A percentile compares a stretch with the other conserved stretches of the same genome.
These are phyloP conservation scores for Pichia norvegensis DNA, from an alignment of 1,139 yeast species.

Conservation along the genomic window DNA sequence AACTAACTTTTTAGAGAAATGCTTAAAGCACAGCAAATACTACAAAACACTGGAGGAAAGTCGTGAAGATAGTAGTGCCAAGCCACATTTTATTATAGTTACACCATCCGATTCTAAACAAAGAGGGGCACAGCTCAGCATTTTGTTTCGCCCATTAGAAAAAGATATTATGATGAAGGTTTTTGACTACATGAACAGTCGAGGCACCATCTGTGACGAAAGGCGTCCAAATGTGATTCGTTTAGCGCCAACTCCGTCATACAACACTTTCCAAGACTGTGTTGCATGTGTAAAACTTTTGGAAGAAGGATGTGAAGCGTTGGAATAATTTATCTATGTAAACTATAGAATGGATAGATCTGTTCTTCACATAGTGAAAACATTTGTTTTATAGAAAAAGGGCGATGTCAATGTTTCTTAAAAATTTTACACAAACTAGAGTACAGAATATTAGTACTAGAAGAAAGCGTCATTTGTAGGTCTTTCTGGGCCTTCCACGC, in stretches of 20 bases:
- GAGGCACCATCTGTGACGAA: slow-evolving; percentile 78
- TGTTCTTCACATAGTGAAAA: too few species aligned
- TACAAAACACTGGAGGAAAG: slow-evolving; percentile 32
- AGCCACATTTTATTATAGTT: slow-evolving; percentile 54
- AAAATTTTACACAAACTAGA: too few species aligned
- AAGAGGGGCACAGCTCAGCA: slow-evolving; percentile 78
- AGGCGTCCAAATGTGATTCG: slow-evolving; percentile 84
- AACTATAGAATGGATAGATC: too few species aligned
- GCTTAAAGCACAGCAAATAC: slow-evolving; percentile 38
- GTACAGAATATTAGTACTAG: too few species aligned
- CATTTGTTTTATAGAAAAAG: too few species aligned
- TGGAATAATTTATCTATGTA: slow-evolving; percentile 15
- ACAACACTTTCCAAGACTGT: slow-evolving; percentile 69
- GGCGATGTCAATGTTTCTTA: too few species aligned
- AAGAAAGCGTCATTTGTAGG: neutral
- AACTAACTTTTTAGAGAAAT: slow-evolving; percentile 48
- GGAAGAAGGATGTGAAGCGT: slow-evolving; percentile 25
- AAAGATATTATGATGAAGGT: slow-evolving; percentile 58
- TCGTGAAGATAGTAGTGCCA: slow-evolving; percentile 2
- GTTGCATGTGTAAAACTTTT: slow-evolving; percentile 39
- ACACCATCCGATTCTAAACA: slow-evolving; percentile 55
- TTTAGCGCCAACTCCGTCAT: slow-evolving; percentile 75
- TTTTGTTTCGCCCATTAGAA: slow-evolving; percentile 52
- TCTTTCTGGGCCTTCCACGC: slow-evolving; percentile 16
- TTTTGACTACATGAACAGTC: slow-evolving; percentile 38